A percentile compares a stretch with the other conserved stretches of the same genome.
These are phyloP conservation scores for Pyrrhoderma lamaoense DNA, from an alignment of 1,284 basidiomycete genomes.

Conservation along the genomic window DNA sequence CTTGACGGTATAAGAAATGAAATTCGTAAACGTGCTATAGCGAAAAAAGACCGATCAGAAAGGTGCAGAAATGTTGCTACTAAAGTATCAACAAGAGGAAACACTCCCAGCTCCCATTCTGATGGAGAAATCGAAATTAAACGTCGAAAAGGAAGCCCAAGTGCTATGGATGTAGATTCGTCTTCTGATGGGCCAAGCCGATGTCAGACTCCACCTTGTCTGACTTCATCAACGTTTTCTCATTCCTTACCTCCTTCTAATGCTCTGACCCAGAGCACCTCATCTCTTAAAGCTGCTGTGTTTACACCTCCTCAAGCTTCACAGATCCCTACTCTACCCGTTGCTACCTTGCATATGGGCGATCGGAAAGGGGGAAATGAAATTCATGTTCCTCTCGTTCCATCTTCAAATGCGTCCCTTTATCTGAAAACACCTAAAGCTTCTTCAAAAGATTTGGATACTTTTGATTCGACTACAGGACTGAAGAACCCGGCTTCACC, in stretches of 20 bases:
- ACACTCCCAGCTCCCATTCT: no score
- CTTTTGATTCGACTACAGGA: background rate
- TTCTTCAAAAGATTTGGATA: background rate
- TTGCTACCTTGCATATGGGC: slow-evolving; percentile 7
- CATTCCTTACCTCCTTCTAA: background rate
- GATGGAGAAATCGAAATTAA: no score
- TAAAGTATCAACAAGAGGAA: background rate
- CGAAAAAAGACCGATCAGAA: slow-evolving; percentile 27
- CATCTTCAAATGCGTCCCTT: background rate
- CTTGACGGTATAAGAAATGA: slow-evolving; percentile 72
- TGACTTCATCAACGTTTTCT: no score
- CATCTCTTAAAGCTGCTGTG: no score
- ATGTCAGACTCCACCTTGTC: background rate
- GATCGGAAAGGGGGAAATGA: slow-evolving; percentile 4
- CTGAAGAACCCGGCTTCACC: background rate
- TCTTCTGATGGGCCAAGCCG: background rate
- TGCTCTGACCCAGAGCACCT: background rate
- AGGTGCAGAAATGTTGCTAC: slow-evolving; percentile 17
- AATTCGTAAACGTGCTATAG: slow-evolving; percentile 29
- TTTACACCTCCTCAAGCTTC: background rate
- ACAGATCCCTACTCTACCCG: background rate
- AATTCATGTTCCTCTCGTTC: slow-evolving; percentile 14
- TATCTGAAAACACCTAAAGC: background rate
- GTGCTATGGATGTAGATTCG: slow-evolving; percentile 29
- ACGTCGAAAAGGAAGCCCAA: slow-evolving; percentile 9